Conservation (phyloP, 2,329 filamentous ascomycete genomes). For the Aspergillus flavus region DNA sequence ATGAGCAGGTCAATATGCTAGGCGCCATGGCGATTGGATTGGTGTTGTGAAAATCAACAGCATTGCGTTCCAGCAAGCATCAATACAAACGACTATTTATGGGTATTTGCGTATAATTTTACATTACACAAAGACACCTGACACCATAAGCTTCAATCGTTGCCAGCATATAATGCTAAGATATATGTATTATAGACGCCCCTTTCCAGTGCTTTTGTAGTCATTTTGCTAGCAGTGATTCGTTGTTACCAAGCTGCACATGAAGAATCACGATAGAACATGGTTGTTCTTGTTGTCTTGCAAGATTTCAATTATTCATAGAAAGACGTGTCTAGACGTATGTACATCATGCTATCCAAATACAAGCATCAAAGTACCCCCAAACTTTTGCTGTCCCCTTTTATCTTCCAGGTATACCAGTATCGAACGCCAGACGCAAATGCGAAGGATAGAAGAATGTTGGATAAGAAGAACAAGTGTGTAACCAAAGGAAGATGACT, state of each 20-base stretch:
- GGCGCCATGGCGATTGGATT: not conserved
- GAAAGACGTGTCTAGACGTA: conserved; percentile 1
- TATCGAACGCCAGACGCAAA: conserved; percentile 32
- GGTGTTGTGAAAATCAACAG: not conserved
- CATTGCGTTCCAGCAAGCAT: not conserved
- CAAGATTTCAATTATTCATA: conserved; percentile 5
- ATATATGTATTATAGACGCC: not conserved
- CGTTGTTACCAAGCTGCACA: not conserved
- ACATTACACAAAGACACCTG: not conserved
- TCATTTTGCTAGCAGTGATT: not conserved
- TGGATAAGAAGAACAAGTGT: conserved; percentile 13
- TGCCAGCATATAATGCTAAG: not conserved
- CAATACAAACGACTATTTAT: not conserved
- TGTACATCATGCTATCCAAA: conserved; percentile 4
- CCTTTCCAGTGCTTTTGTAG: not conserved
- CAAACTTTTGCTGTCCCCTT: conserved; percentile 24
- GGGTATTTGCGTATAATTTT: not conserved
- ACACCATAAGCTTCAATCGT: not conserved
- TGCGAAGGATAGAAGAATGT: conserved; percentile 29
- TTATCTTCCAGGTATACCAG: conserved; percentile 30
- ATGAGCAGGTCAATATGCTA: not conserved
- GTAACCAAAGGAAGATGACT: conserved; percentile 16
- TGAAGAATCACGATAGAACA: not conserved
- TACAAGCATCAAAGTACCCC: conserved; percentile 11
- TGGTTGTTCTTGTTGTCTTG: not conserved